These are phyloP conservation scores for Syzygium malaccense DNA, from an alignment of 441 rosid genomes.

Conservation along the genomic window DNA sequence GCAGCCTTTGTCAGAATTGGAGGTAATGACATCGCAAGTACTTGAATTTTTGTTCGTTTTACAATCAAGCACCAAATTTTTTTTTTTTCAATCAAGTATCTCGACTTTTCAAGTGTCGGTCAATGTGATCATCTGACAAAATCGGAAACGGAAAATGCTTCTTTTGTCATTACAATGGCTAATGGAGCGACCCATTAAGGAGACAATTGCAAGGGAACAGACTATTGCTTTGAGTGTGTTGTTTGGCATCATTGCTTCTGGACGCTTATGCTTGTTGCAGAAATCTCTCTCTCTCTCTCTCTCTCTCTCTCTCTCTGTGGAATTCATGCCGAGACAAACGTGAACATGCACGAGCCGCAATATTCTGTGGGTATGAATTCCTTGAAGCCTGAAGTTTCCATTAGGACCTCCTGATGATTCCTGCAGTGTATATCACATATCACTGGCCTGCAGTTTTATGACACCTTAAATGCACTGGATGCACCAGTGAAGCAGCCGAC, in stretches of 20 bases:
- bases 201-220: constrained; percentile 77
- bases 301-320: constrained; percentile 14
- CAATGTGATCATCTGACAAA: too few relatives aligned
- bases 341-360: not conserved
- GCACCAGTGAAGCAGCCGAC: constrained; percentile 36
- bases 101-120: too few relatives aligned
- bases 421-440: not conserved
- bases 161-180: not conserved
- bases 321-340: not conserved
- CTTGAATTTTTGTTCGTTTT: too few relatives aligned
- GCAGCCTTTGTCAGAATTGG: too few relatives aligned
- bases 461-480: constrained; percentile 33
- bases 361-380: not conserved
- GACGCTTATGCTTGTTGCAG: constrained; percentile 75
- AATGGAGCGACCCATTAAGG: constrained; percentile 36
- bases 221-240: constrained; percentile 81
- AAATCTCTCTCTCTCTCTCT: constrained; percentile 31
- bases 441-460: not conserved
- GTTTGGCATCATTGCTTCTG: constrained; percentile 41
- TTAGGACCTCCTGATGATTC: not conserved
- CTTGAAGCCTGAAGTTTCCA: constrained; percentile 17
- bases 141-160: not conserved
- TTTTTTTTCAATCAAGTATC: too few relatives aligned
- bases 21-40: too few relatives aligned
- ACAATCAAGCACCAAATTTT: too few relatives aligned